phyloP scores from a whole-genome alignment of 2,329 filamentous ascomycete genomes.

The Xylaria sp. region DNA sequence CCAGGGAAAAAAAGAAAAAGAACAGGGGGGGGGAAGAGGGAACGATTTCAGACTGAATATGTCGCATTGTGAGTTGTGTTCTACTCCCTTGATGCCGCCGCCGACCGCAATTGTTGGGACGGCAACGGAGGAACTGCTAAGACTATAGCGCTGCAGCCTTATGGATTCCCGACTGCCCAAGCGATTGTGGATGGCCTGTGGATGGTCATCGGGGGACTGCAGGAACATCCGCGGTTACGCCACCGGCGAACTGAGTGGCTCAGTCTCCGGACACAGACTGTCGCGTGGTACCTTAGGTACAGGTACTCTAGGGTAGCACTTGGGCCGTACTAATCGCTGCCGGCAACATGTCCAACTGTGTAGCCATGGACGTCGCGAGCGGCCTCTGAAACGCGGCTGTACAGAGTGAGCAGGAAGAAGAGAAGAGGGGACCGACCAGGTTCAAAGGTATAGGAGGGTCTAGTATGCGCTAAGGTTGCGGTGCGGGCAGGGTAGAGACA shows the following conservation, averaged over 20 bases:
- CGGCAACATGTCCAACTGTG: conserved; percentile 2
- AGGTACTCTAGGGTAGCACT: background rate
- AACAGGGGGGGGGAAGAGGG: background rate
- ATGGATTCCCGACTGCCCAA: conserved; percentile 4
- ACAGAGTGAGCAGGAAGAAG: background rate
- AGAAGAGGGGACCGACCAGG: conserved; percentile 9
- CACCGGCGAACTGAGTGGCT: conserved; percentile 5
- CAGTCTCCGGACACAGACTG: background rate
- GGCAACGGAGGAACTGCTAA: background rate
- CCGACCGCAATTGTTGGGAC: background rate
- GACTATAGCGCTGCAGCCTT: conserved; percentile 23
- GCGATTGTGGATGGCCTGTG: conserved; percentile 5
- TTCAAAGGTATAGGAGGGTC: too few species aligned
- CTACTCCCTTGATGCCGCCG: background rate
- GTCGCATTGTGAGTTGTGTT: background rate
- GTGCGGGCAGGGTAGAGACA: too few species aligned
- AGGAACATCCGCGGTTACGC: conserved; percentile 1
- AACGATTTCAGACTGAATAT: too few species aligned
- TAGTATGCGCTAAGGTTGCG: too few species aligned
- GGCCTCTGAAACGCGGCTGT: conserved; percentile 5
- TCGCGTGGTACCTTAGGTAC: background rate
- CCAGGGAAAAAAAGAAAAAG: background rate
- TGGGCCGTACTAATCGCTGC: conserved; percentile 1
- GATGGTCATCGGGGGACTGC: background rate
- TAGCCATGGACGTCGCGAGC: conserved; percentile 19